Evolutionary conservation across 1,139 yeast genomes (phyloP), one percentile per base, ranked within the genome.

Genomic region (Kurtzmaniella natalensis): DNA sequence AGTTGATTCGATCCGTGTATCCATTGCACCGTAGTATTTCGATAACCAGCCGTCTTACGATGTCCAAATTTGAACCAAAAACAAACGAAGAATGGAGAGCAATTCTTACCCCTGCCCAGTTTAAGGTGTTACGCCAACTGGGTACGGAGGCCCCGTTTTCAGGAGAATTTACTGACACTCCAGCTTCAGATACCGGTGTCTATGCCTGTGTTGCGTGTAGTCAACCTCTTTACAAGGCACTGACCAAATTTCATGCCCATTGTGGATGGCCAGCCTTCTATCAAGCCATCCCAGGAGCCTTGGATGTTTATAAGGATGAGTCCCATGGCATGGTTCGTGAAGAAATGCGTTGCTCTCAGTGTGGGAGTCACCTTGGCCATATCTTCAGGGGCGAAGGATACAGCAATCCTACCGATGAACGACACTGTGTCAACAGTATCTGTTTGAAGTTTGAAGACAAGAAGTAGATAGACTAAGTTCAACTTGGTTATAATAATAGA

Each of bases 221-320:
- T 32, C 66, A 73, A 31, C 95, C 96, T 7, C 62, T 92, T 26
- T 92, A 92, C 58, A 72, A 72, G 42, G 80, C 95, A 23, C 67
- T 71, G 30, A 74, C 96, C 10, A 92, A 92, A 59, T 92, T 94
- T 49, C 78, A 81, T 39, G 76, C 95, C 15, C 88, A 87, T 36
- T 92, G 98, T 58, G 98, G 98, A 3, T 92, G 98, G 98, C 98
- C 98, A 0, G 88, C 96, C 0, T 92, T 92, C 58, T 89, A 81
- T 55, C 82, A 85, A 38, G 96, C 95, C 4, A 64, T 89, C 33
- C 94, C 95, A 0, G 89, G 88, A 0, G 70, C 95, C 2, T 69
- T 92, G 30, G 70, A 59, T 20, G 66, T 82, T 10, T 60, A 71
- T 42, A 70, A 66, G 18, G 99, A 92, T 56, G 48, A 37, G 0